Conservation (phyloP, 2,329 filamentous ascomycete genomes). For the Calonectria pseudoreteaudii region DNA sequence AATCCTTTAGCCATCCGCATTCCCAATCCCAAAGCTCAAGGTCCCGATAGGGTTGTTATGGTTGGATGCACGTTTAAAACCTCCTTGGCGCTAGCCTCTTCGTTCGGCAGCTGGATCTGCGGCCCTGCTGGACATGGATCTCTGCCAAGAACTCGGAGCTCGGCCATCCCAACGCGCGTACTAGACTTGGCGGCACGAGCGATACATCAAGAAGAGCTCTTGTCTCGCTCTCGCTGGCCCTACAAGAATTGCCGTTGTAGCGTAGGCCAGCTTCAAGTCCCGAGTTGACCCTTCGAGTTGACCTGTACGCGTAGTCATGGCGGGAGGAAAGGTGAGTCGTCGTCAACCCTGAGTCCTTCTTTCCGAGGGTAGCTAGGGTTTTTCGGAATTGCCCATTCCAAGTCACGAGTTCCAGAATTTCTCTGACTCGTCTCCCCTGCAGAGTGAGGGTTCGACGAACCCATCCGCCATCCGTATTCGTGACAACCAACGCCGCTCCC, state of each 20-base stretch:
- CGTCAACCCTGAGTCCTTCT: slow-evolving; percentile 19
- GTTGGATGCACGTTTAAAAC: slow-evolving; percentile 42
- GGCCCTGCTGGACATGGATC: slow-evolving; percentile 43
- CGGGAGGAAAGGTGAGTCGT: slow-evolving; percentile 46
- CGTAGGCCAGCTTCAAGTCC: slow-evolving; percentile 34
- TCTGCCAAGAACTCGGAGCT: slow-evolving; percentile 44
- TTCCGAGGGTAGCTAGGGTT: slow-evolving; percentile 19
- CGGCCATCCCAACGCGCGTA: slow-evolving; percentile 45
- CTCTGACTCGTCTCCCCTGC: slow-evolving; percentile 37
- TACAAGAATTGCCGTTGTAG: slow-evolving; percentile 36
- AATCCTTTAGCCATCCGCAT: slow-evolving; percentile 14
- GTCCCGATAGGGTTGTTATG: slow-evolving; percentile 43
- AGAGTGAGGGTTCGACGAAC: slow-evolving; percentile 44
- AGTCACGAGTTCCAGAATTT: slow-evolving; percentile 18
- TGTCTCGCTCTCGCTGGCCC: slow-evolving; percentile 38
- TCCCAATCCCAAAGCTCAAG: slow-evolving; percentile 31
- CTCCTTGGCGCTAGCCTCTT: slow-evolving; percentile 41
- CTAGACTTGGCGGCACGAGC: slow-evolving; percentile 43
- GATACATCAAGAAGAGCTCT: slow-evolving; percentile 43
- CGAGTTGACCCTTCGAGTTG: slow-evolving; percentile 38
- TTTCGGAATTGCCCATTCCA: slow-evolving; percentile 20
- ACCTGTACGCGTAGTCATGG: slow-evolving; percentile 37
- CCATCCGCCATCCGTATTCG: slow-evolving; percentile 55
- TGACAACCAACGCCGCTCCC: slow-evolving; percentile 66
- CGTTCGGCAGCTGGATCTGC: slow-evolving; percentile 44